These are phyloP conservation scores for Mortierella sp. DNA, from an alignment of 371 early-diverging fungal species.

Conservation along the genomic window DNA sequence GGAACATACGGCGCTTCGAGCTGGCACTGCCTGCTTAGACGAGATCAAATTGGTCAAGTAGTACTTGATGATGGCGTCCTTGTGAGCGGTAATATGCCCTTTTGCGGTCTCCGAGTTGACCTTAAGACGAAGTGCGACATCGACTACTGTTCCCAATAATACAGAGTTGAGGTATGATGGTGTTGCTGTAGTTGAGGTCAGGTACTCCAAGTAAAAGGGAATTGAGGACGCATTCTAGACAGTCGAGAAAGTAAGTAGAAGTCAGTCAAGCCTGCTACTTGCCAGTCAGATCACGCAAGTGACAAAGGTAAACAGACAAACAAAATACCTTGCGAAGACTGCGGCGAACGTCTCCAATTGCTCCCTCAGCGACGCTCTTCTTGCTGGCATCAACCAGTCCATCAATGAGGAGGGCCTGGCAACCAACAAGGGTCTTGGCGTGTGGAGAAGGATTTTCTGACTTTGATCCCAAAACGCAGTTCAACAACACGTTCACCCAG, in stretches of 20 bases:
- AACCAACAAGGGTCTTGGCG: constrained; percentile 60
- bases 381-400: constrained; percentile 61
- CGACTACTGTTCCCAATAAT: constrained; percentile 72
- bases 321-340: constrained; percentile 64
- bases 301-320: background rate
- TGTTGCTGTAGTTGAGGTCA: constrained; percentile 62
- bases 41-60: constrained; percentile 74
- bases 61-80: constrained; percentile 70
- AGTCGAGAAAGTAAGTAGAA: background rate
- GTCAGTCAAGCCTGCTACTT: background rate
- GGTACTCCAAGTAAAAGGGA: constrained; percentile 63
- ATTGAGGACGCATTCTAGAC: constrained; percentile 62
- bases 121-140: constrained; percentile 69
- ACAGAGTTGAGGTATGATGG: constrained; percentile 71
- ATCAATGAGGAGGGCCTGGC: constrained; percentile 70
- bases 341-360: constrained; percentile 71
- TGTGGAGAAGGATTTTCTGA: constrained; percentile 42
- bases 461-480: constrained; percentile 55
- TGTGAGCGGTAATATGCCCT: constrained; percentile 44
- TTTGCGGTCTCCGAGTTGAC: constrained; percentile 47
- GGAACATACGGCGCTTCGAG: constrained; percentile 61
- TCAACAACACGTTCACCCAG: constrained; percentile 70
- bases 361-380: constrained; percentile 66
- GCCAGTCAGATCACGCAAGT: background rate
- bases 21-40: constrained; percentile 68